A percentile compares a stretch with the other conserved stretches of the same genome.
These are phyloP conservation scores for Penicillium sp. DNA, from an alignment of 2,329 filamentous ascomycete species.

Conservation along the genomic window DNA sequence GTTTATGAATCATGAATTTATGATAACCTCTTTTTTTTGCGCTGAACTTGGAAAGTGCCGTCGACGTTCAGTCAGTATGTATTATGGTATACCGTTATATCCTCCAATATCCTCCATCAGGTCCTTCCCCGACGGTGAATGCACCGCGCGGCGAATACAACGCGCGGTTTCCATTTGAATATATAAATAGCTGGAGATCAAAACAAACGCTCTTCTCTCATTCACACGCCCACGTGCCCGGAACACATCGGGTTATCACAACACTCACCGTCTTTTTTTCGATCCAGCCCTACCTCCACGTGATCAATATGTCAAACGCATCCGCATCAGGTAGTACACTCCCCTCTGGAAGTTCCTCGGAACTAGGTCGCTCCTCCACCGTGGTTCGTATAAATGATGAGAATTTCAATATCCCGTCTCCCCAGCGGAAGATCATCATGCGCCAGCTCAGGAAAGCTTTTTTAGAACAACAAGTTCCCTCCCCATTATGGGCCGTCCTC, in stretches of 20 bases:
- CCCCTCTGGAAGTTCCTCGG: neutral
- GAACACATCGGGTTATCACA: neutral
- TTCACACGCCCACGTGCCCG: neutral
- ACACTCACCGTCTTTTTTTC: neutral
- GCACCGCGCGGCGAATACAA: too few relatives aligned
- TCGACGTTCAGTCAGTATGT: neutral
- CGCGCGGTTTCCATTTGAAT: neutral
- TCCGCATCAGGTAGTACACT: neutral
- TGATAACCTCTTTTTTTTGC: neutral
- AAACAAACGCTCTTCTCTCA: neutral
- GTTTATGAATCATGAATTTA: neutral
- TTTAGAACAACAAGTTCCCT: neutral
- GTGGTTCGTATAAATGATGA: neutral
- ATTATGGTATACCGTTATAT: neutral
- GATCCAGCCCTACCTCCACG: neutral
- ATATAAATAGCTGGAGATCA: neutral
- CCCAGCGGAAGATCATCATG: neutral
- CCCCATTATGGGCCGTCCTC: conserved; percentile 10
- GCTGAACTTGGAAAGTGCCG: neutral
- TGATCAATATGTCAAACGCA: neutral
- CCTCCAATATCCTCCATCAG: neutral
- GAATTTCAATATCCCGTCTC: neutral
- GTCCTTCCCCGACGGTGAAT: neutral
- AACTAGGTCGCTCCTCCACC: neutral
- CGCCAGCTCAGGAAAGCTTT: neutral